A percentile compares a stretch with the other conserved stretches of the same genome.
Conservation (phyloP, 768 basidiomycete species). For the Tylopilus subfusipes region DNA sequence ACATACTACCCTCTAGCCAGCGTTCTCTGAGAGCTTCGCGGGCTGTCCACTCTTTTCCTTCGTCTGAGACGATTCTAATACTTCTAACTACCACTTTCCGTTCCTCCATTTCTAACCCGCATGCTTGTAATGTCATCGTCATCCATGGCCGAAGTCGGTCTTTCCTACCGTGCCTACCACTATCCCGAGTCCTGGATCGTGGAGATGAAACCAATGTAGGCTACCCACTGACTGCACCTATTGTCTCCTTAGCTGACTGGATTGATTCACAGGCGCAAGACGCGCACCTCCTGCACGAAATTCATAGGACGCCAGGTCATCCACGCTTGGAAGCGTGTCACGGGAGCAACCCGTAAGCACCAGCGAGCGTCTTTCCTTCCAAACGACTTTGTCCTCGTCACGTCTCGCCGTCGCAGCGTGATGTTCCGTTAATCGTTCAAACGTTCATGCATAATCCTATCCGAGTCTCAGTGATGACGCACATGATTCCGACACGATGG, state of each 20-base stretch:
- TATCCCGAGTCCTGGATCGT: conserved; percentile 25
- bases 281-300: conserved; percentile 39
- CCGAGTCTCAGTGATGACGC: conserved; percentile 1
- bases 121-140: conserved; percentile 9
- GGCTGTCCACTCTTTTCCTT: conserved; percentile 25
- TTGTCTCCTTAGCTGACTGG: neutral
- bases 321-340: conserved; percentile 59
- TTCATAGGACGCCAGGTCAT: conserved; percentile 57
- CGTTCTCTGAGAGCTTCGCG: conserved; percentile 22
- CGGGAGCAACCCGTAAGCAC: conserved; percentile 47
- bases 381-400: conserved; percentile 62
- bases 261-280: conserved; percentile 15
- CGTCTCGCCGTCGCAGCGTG: conserved; percentile 50
- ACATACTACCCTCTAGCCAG: conserved; percentile 2
- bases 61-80: conserved; percentile 25
- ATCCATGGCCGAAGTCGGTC: neutral
- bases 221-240: neutral
- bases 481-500: conserved; percentile 18
- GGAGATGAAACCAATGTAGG: conserved; percentile 27
- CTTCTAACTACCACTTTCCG: neutral
- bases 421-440: conserved; percentile 31
- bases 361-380: conserved; percentile 53
- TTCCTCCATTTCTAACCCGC: neutral
- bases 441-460: too few species aligned
- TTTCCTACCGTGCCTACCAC: conserved; percentile 14